Evolutionary conservation across 345 rosid species (phyloP), one percentile per base, ranked within the genome.

Genomic region (Gossypium raimondii): DNA sequence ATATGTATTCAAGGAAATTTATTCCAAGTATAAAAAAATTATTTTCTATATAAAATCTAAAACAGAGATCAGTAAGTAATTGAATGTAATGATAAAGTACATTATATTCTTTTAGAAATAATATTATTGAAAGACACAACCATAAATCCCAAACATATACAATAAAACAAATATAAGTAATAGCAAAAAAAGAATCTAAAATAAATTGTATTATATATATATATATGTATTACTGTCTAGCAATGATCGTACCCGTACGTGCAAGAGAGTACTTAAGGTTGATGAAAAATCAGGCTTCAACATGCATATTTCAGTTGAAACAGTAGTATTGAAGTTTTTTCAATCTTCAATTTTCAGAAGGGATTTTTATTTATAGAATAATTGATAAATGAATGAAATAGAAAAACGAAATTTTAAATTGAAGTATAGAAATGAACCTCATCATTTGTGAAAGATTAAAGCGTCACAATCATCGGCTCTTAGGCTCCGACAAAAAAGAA

Each of bases 51-150:
- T 45, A 45, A 8, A 45, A 45, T 45, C 11, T 45, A 45, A 45
- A 45, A 45, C 9, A 45, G 12, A 45, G 10, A 44, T 0, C 0
- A 29, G 2, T 7, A 45, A 8, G 0, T 8, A 12, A 45, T 45
- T 45, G 0, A 9, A 45, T 11, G 10, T 45, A 45, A 34, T 34
- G 0, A 5, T 34, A 34, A 34, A 5, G 0, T 34, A 34, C 1
- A 34, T 34, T 5, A 0, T 1, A 34, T 34, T 34, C 0, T 34
- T 34, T 34, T 6, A 34, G 7, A 34, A 34, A 34, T 0, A 34
- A 34, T 34, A 34, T 34, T 34, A 0, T 34, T 5, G 1, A 5
- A 34, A 34, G 7, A 0, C 1, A 4, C 0, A 4, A 0, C 0
- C 1, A 34, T 4, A 34, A 34, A 34, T 34, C 7, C 0, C 4